Evolutionary conservation across 1,139 yeast species (phyloP), one percentile per base, ranked within the genome.

Genomic region (Candida sojae): DNA sequence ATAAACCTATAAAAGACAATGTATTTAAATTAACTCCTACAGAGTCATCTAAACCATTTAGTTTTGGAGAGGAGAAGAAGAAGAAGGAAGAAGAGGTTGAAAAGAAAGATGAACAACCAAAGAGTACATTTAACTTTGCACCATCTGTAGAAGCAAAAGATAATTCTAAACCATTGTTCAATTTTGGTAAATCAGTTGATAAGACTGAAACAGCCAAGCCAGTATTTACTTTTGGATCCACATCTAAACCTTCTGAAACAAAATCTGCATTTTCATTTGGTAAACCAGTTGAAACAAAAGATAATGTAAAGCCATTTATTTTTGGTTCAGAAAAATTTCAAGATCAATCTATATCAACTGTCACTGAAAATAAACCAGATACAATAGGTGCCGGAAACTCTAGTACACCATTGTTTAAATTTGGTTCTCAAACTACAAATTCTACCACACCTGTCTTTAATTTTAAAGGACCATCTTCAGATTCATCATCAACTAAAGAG

Each of bases 1-100:
- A 70, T 47, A 79, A 80, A 48, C 64, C 71, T 6, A 73, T 78
- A 13, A 70, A 74, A 48, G 82, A 74, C 45, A 71, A 68, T 51
- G 78, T 79, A 1, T 82, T 82, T 62, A 82, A 80, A 52, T 61
- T 82, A 6, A 10, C 43, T 2, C 4, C 35, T 12, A n/a, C 39
- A 26, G 28, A 41, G 25, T 5, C 47, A 26, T 25, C 42, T 12
- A 26, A 25, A 12, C 37, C 41, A 13, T 43, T 44, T 35, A 31
- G 29, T 9, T 45, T 39, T 31, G 41, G 44, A 11, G 34, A 33
- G 33, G 32, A 34, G n/a, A 33, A 40, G 12, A 13, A 17, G 8
- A 38, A 38, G 12, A 38, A 38, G 12, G 41, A 38, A 12, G 41
- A 33, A 31, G 56, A 57, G 29, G 57, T 54, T 9, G 39, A 49